Conservation (phyloP, 495 filamentous ascomycete species). For the Talaromyces liani region DNA sequence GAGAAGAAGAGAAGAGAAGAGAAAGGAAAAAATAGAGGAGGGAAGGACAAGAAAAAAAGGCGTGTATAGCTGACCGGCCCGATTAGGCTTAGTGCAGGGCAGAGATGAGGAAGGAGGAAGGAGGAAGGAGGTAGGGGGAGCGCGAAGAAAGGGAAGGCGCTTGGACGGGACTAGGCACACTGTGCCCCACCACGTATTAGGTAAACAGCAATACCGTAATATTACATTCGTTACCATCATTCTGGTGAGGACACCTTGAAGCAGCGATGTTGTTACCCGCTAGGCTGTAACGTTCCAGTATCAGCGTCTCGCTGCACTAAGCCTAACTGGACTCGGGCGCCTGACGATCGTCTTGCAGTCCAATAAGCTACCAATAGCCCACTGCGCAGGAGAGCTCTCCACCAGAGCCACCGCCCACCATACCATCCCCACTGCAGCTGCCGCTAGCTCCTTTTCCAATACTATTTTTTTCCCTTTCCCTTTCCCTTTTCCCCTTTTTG, state of each 20-base stretch:
- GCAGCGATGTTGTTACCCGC: background rate
- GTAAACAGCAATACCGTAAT: background rate
- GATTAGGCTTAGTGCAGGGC: slow-evolving; percentile 10
- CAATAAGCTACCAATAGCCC: background rate
- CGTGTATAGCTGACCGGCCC: slow-evolving; percentile 22
- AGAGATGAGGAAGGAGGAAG: background rate
- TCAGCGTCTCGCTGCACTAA: background rate
- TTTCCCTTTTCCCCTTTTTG: background rate
- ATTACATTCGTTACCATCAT: background rate
- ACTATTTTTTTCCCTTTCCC: background rate
- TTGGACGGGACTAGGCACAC: slow-evolving; percentile 5
- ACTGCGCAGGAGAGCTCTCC: background rate
- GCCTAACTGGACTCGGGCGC: background rate
- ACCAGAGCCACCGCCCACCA: background rate
- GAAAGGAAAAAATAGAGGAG: slow-evolving; percentile 12
- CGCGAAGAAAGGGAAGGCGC: background rate
- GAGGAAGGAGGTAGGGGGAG: background rate
- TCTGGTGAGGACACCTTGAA: background rate
- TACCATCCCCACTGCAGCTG: background rate
- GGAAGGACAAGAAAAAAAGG: slow-evolving; percentile 19
- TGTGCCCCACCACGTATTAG: background rate
- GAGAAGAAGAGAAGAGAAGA: slow-evolving; percentile 15
- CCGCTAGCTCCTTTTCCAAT: background rate
- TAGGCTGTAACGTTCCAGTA: background rate
- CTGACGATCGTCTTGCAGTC: background rate